Conservation (phyloP, 306 rosid species). For the Rosa multiflora region DNA sequence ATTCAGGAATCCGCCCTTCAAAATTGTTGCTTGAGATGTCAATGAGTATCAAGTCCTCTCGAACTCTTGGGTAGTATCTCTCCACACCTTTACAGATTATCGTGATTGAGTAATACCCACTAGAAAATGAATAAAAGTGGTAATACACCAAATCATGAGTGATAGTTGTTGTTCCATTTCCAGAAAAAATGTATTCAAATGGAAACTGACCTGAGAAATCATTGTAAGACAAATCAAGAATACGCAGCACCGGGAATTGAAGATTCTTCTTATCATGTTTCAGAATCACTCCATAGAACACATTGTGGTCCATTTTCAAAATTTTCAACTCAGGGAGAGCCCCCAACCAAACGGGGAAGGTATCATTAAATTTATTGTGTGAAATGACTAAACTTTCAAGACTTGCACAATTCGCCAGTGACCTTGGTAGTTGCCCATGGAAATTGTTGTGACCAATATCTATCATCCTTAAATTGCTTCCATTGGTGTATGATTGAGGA, state of each 20-base stretch:
- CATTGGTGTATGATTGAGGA: neutral
- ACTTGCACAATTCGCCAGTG: neutral
- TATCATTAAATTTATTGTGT: neutral
- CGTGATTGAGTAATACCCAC: no score
- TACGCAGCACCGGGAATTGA: neutral
- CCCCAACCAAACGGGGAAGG: neutral
- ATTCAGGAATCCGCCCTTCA: no score
- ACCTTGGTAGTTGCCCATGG: no score
- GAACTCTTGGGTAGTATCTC: neutral
- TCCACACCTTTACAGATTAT: neutral
- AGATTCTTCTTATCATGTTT: no score
- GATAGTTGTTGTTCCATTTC: no score
- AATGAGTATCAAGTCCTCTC: neutral
- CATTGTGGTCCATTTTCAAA: neutral
- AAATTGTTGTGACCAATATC: no score
- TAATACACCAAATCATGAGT: no score
- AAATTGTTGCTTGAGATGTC: no score
- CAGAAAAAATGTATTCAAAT: neutral
- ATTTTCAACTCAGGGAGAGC: neutral
- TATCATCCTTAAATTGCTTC: neutral
- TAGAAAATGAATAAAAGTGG: fast-evolving
- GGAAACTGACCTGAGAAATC: neutral
- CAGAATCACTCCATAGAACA: neutral
- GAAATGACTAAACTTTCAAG: neutral
- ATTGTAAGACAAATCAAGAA: constrained; percentile 2